Base-by-base conservation (phyloP, 257 asterid species). In the Leptodermis oblonga region DNA sequence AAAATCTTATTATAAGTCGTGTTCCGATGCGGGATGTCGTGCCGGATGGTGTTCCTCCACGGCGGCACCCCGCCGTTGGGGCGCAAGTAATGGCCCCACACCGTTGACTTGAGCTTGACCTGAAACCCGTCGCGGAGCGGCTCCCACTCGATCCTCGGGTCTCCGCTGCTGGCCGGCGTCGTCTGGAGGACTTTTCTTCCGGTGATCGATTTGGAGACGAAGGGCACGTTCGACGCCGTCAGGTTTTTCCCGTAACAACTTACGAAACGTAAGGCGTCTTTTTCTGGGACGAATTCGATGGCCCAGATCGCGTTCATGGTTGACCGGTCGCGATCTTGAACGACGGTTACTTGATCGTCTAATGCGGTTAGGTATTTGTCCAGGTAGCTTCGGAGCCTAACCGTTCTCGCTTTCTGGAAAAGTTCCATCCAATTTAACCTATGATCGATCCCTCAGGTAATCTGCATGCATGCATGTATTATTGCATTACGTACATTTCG, bases 41-140 rank as follows among this genome's bases (percentile, higher is more conserved):
- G 97, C 7, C 89, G 84, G 9, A 91, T 71, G 0, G 85, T 71
- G 65, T 91, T 88, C 37, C 89, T 79, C 97, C 97, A 88, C 0
- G 95, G 95, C 1, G 92, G 94, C 3, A 88, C 83, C 7, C 97
- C 88, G 1, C 94, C 88, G 28, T 83, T 83, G 17, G 95, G 92
- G 5, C 95, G 83, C 9, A 91, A 52, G 37, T 63, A 87, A 1
- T 83, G 58, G 36, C 96, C 96, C 80, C 83, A 77, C 31, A 68
- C 34, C 17, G 96, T 81, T 23, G 23, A 25, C 39, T 83, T 85
- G 54, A 88, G 76, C 52, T 86, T 69, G 23, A 88, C 96, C 69
- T 87, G 92, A 76, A 88, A 88, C 7, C 96, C 97, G 60, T 91
- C 97, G 69, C 97, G 81, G 17, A 80, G 22, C 0, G 95, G 91